These are phyloP conservation scores for Zymoseptoria pseudotritici DNA, from an alignment of 2,329 filamentous ascomycete genomes.

Conservation along the genomic window DNA sequence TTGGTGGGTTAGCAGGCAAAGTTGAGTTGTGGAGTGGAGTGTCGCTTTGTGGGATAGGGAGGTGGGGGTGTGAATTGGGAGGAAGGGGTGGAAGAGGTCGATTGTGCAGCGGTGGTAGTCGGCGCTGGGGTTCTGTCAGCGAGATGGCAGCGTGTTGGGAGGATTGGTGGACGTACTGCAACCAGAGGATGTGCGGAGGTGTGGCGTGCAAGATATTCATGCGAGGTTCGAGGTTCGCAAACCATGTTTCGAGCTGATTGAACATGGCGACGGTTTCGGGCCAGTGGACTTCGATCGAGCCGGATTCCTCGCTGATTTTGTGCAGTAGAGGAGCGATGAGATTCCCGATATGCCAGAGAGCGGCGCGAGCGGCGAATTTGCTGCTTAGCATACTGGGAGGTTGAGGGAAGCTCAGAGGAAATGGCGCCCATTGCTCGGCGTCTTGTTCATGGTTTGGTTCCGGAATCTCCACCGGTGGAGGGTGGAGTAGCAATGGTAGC, in stretches of 20 bases:
- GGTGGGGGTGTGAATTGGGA: background rate
- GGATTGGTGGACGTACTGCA: conserved; percentile 3
- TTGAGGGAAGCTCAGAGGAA: background rate
- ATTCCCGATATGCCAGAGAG: conserved; percentile 3
- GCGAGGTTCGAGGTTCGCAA: conserved; percentile 1
- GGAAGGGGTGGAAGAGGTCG: conserved; percentile 7
- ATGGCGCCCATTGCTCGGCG: conserved; percentile 3
- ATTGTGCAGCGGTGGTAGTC: conserved; percentile 8
- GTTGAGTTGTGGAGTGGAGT: background rate
- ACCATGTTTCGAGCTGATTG: background rate
- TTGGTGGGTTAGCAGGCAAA: conserved; percentile 5
- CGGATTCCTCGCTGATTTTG: background rate
- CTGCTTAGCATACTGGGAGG: conserved; percentile 6
- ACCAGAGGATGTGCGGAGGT: conserved; percentile 5
- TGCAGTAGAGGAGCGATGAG: conserved; percentile 1
- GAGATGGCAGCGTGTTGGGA: background rate
- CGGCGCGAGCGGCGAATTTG: conserved; percentile 1
- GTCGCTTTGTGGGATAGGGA: background rate
- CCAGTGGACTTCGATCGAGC: conserved; percentile 1
- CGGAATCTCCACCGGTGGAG: conserved; percentile 2
- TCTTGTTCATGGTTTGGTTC: background rate
- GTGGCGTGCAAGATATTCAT: conserved; percentile 3
- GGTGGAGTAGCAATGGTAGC: background rate
- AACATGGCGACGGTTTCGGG: background rate
- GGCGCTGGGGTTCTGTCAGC: background rate